phyloP scores from a whole-genome alignment of 257 asterid genomes.

The Solanum lycopersicoides region DNA sequence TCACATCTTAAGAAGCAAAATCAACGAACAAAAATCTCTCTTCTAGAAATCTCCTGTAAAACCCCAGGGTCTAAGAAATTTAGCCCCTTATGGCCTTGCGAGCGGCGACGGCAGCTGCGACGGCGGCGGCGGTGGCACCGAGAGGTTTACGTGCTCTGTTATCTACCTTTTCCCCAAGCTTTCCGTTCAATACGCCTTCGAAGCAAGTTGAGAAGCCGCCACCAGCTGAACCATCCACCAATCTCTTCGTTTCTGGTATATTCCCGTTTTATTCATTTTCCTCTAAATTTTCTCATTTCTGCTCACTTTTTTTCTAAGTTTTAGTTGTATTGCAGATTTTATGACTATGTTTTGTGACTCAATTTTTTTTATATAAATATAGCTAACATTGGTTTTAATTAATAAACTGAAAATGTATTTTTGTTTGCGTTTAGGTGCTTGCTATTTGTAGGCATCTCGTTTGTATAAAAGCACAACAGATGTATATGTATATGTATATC shows the following conservation, averaged over 20 bases:
- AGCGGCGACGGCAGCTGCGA: conserved; percentile 20
- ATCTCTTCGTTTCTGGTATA: conserved; percentile 76
- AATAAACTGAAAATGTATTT: not conserved
- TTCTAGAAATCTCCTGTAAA: not conserved
- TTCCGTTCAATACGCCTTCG: conserved; percentile 39
- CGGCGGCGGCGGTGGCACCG: conserved; percentile 10
- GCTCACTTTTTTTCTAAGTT: not conserved
- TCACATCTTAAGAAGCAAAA: not conserved
- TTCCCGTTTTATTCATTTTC: not conserved
- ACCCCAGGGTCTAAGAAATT: not conserved
- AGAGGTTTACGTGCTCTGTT: conserved; percentile 30
- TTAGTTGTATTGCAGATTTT: not conserved
- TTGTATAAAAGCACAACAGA: too few relatives aligned
- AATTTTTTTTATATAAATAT: too few relatives aligned
- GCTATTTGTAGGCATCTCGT: too few relatives aligned
- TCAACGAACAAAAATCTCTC: not conserved
- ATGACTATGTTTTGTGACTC: not conserved
- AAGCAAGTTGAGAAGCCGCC: conserved; percentile 49
- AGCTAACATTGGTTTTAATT: not conserved
- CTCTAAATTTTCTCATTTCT: not conserved
- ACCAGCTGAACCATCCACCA: conserved; percentile 69
- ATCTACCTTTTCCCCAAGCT: conserved; percentile 32
- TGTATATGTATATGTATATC: too few relatives aligned
- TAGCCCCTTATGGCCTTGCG: conserved; percentile 38
- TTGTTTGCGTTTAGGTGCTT: not conserved